Conservation (phyloP, 2,329 filamentous ascomycete genomes). For the Venturia effusa region DNA sequence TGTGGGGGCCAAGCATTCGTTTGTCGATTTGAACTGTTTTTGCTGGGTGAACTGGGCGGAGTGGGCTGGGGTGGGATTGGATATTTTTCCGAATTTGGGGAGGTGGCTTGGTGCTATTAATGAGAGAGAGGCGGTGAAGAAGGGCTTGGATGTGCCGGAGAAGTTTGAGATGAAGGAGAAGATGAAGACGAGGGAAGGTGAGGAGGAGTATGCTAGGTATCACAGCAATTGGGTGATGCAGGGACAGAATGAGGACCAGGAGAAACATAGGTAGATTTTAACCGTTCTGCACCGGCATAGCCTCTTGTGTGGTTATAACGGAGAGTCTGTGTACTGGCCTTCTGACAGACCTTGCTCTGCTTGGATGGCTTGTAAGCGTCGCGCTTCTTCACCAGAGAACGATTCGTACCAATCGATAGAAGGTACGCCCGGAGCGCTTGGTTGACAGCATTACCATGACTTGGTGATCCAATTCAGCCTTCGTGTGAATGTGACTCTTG, state of each 20-base stretch:
- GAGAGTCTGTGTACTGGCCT: slow-evolving; percentile 6
- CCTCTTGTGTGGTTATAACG: not conserved
- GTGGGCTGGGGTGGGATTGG: slow-evolving; percentile 25
- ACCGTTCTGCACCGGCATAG: not conserved
- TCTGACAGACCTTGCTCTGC: not conserved
- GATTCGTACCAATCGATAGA: too few species aligned
- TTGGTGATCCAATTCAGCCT: too few species aligned
- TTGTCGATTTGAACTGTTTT: slow-evolving; percentile 50
- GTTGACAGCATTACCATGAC: too few species aligned
- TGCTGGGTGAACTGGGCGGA: slow-evolving; percentile 54
- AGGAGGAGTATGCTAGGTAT: slow-evolving; percentile 39
- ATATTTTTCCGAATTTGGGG: slow-evolving; percentile 20
- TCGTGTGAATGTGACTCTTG: too few species aligned
- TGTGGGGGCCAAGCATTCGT: slow-evolving; percentile 35
- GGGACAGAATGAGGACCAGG: slow-evolving; percentile 28
- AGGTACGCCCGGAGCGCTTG: too few species aligned
- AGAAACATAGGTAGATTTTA: slow-evolving; percentile 22
- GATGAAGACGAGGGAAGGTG: slow-evolving; percentile 43
- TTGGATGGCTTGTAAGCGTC: not conserved
- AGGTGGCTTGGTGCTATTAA: slow-evolving; percentile 25
- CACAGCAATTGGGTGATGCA: slow-evolving; percentile 28
- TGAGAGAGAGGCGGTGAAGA: slow-evolving; percentile 21
- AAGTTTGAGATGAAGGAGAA: slow-evolving; percentile 44
- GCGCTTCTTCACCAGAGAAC: slow-evolving; percentile 63
- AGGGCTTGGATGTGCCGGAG: slow-evolving; percentile 25